Percentiles rank a stretch among this genome's conserved stretches.
Conservation (phyloP, 352 stramenopile genomes). For the Pythium folliculosum region DNA sequence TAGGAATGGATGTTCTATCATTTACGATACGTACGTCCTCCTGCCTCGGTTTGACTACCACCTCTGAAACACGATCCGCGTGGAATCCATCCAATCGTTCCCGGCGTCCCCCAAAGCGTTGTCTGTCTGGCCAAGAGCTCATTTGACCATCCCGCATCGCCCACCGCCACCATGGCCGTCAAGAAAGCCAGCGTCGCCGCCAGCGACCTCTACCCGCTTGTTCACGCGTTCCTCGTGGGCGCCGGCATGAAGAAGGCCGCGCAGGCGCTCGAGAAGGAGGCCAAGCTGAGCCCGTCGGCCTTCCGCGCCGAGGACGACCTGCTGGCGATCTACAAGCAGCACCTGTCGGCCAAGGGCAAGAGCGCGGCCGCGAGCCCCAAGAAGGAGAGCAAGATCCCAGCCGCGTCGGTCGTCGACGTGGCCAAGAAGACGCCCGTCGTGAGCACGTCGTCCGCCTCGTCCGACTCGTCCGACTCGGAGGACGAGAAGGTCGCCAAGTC, state of each 20-base stretch:
- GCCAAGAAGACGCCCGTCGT: conserved; percentile 50
- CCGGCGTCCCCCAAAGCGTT: conserved; percentile 30
- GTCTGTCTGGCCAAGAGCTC: not conserved
- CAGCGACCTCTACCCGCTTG: conserved; percentile 78
- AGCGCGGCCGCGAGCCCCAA: conserved; percentile 33
- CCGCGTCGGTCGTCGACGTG: conserved; percentile 53
- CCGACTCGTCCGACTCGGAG: conserved; percentile 29
- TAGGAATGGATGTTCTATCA: not conserved
- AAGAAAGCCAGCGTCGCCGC: conserved; percentile 47
- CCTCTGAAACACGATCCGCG: conserved; percentile 11
- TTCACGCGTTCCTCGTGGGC: conserved; percentile 65
- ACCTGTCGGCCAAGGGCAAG: conserved; percentile 46
- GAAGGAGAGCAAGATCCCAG: conserved; percentile 56
- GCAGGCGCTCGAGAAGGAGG: conserved; percentile 65
- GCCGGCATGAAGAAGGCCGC: conserved; percentile 77
- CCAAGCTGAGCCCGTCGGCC: conserved; percentile 53
- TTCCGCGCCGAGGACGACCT: conserved; percentile 70
- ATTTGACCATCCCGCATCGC: not conserved
- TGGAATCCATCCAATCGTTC: conserved; percentile 27
- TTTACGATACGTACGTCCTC: not conserved
- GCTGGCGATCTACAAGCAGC: conserved; percentile 73
- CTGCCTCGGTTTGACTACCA: not conserved
- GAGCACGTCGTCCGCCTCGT: conserved; percentile 39
- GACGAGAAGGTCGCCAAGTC: conserved; percentile 23
- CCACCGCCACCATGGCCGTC: conserved; percentile 21